Conservation (phyloP, 2,329 filamentous ascomycete genomes). For the Rutstroemia sp. region DNA sequence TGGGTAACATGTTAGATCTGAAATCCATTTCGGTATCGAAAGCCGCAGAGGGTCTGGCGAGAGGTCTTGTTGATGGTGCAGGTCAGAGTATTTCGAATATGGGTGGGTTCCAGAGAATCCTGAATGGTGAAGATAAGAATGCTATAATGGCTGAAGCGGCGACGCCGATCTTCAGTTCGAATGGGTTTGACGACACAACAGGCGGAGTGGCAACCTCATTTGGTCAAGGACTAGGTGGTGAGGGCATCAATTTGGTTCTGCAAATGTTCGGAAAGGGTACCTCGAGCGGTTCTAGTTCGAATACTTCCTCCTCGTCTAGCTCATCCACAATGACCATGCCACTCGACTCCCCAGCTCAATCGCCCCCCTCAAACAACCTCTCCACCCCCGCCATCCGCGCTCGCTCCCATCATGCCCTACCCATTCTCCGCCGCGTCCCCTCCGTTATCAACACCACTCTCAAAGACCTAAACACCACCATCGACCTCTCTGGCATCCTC, state of each 20-base stretch:
- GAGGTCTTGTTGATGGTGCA: constrained; percentile 3
- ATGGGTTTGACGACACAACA: constrained; percentile 1
- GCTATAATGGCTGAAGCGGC: background rate
- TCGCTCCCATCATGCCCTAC: background rate
- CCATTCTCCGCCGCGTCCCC: background rate
- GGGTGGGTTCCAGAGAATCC: constrained; percentile 4
- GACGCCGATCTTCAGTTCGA: background rate
- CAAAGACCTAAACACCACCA: background rate
- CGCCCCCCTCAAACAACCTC: background rate
- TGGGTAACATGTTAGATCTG: background rate
- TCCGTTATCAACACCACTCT: background rate
- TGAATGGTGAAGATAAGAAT: background rate
- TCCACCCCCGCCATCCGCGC: background rate
- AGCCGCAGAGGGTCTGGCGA: constrained; percentile 2
- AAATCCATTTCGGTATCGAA: constrained; percentile 1
- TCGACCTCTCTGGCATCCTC: background rate
- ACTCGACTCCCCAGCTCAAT: background rate
- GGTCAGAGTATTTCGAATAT: constrained; percentile 2
- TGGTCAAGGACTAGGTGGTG: constrained; percentile 2
- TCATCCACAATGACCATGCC: background rate
- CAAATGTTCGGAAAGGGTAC: background rate
- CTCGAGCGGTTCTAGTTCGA: background rate
- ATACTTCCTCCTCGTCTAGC: background rate
- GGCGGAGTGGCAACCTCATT: constrained; percentile 2
- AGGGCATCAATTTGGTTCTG: background rate